These are phyloP conservation scores for Colletotrichum kahawae DNA, from an alignment of 2,329 filamentous ascomycete species.

Conservation along the genomic window DNA sequence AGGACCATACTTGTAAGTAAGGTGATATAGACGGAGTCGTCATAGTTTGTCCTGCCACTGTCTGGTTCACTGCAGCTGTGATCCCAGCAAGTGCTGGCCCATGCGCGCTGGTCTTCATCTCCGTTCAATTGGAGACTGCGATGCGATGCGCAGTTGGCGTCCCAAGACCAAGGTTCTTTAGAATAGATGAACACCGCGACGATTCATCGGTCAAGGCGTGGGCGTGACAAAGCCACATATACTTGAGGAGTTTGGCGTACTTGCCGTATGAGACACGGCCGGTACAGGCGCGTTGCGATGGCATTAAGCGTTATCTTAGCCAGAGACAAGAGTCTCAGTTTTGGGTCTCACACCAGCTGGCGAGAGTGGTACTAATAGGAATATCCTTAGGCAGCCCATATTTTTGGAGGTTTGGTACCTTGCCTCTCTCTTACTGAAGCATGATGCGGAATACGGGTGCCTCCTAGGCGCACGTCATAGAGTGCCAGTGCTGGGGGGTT, in stretches of 20 bases:
- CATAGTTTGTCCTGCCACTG: background rate
- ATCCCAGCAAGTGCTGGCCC: background rate
- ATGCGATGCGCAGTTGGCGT: background rate
- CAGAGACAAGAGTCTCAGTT: background rate
- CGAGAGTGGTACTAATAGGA: background rate
- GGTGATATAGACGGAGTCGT: background rate
- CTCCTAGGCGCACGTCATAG: slow-evolving; percentile 14
- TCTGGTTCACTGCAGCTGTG: background rate
- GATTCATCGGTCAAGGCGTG: background rate
- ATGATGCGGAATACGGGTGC: background rate
- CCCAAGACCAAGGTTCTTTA: background rate
- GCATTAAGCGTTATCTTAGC: background rate
- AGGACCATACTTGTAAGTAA: background rate
- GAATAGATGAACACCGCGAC: background rate
- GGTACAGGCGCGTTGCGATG: background rate
- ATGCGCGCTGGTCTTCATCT: background rate
- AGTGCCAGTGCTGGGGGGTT: slow-evolving; percentile 6
- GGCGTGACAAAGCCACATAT: background rate
- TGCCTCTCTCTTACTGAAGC: background rate
- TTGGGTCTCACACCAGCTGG: background rate
- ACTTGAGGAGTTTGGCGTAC: background rate
- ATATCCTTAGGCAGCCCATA: background rate
- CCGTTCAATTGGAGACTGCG: background rate
- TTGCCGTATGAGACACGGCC: background rate
- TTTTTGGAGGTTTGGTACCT: background rate